Evolutionary conservation across 495 filamentous ascomycete genomes (phyloP).

Genomic region (Hypoxylon lienhwacheense): DNA sequence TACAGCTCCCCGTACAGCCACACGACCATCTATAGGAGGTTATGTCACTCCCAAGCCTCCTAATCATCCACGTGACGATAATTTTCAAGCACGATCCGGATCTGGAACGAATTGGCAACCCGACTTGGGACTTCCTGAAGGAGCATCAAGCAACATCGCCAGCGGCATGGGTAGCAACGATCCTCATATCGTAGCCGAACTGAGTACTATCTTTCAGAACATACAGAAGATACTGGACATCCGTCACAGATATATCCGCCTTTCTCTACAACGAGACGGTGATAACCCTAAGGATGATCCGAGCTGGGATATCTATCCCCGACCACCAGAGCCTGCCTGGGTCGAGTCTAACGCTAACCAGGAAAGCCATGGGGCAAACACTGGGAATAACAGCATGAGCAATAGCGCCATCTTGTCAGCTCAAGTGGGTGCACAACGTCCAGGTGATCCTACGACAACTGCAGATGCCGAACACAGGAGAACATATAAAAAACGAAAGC

Average conservation of each 20-base stretch:
- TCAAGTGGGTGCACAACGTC: slow-evolving; percentile 25
- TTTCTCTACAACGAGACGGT: slow-evolving; percentile 77
- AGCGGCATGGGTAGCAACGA: slow-evolving; percentile 58
- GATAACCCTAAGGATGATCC: slow-evolving; percentile 88
- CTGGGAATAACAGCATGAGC: slow-evolving; percentile 53
- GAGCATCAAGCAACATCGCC: slow-evolving; percentile 26
- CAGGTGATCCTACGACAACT: slow-evolving; percentile 11
- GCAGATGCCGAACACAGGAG: slow-evolving; percentile 36
- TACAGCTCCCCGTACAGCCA: slow-evolving; percentile 36
- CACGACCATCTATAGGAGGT: slow-evolving; percentile 36
- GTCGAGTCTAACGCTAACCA: slow-evolving; percentile 59
- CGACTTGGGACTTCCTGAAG: slow-evolving; percentile 30
- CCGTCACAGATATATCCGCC: slow-evolving; percentile 82
- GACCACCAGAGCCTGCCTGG: slow-evolving; percentile 89
- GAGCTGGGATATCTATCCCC: slow-evolving; percentile 86
- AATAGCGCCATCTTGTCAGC: slow-evolving; percentile 56
- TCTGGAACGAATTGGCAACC: slow-evolving; percentile 20
- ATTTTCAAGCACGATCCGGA: slow-evolving; percentile 30
- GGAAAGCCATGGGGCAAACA: slow-evolving; percentile 42
- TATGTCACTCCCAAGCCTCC: slow-evolving; percentile 15
- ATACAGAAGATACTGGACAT: slow-evolving; percentile 80
- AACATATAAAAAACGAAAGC: slow-evolving; percentile 67
- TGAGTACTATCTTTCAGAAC: slow-evolving; percentile 82
- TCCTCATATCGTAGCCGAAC: slow-evolving; percentile 74
- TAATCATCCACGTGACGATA: slow-evolving; percentile 12